Evolutionary conservation across 495 filamentous ascomycete genomes (phyloP), one percentile per base, ranked within the genome.

Genomic region (Tetracladium setigerum): DNA sequence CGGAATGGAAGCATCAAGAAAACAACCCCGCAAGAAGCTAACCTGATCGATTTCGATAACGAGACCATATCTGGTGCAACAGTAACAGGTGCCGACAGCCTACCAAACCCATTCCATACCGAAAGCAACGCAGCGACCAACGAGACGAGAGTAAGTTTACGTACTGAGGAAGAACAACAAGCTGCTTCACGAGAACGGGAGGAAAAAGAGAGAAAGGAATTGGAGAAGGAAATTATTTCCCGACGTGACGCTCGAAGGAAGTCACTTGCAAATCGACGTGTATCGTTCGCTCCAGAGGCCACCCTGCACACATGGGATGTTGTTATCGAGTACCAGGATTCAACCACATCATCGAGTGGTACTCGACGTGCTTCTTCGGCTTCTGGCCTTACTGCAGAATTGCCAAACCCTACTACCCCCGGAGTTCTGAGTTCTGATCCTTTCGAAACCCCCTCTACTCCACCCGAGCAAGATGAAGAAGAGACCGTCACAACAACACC

Each of bases 301-400:
- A 99, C 92, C 8, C 69, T 99, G 30, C 92, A 99, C 61, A 99
- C 92, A 3, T 99, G 95, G 80, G 89, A 96, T 59, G 90, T 95
- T 43, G 78, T 95, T 2, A 91, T 97, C 55, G 83, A 91, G 46
- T 77, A 82, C 49, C 87, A 88, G 49, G 89, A 95, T 58, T 86
- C 85, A 30, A 94, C 88, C 0, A 86, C 84, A 12, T 94, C 89
- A 4, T 89, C 86, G 30, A 76, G 87, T 8, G 78, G 86, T 7
- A 84, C 86, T 15, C 71, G 87, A 53, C 75, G 86, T 47, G 76
- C 80, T 37, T 90, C 86, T 2, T 79, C 76, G 15, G 57, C 78
- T 35, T 62, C 74, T 5, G 62, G 63, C 15, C 59, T 59, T 0
- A 46, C 56, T 19, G 55, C 56, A 11, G 54, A 55, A n/a, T 71